These are phyloP conservation scores for Auricularia auricula-judae DNA, from an alignment of 768 basidiomycete species.

Conservation along the genomic window DNA sequence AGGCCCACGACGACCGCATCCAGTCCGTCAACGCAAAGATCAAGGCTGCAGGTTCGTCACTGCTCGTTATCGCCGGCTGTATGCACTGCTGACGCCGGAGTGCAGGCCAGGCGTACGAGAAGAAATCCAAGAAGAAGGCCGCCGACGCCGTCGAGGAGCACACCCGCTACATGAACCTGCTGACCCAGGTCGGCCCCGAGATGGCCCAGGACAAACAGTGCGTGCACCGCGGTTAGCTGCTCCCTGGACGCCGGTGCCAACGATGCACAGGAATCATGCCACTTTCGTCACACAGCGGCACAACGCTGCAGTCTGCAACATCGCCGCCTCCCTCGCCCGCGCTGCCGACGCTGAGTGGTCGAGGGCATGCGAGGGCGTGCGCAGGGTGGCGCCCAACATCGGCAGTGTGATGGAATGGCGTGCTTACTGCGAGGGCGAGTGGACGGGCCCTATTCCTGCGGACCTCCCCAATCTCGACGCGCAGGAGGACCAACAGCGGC, in stretches of 20 bases:
- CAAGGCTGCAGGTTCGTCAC: conserved; percentile 54
- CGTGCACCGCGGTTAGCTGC: conserved; percentile 16
- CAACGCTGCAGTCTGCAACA: conserved; percentile 40
- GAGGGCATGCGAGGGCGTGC: conserved; percentile 58
- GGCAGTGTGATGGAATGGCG: conserved; percentile 66
- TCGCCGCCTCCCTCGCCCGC: conserved; percentile 55
- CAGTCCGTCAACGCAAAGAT: conserved; percentile 56
- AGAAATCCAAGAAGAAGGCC: conserved; percentile 65
- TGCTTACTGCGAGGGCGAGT: conserved; percentile 65
- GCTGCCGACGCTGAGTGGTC: conserved; percentile 76
- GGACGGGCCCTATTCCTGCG: conserved; percentile 35
- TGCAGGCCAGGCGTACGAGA: conserved; percentile 62
- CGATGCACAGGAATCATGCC: conserved; percentile 49
- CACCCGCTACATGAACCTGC: conserved; percentile 61
- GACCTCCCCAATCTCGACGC: conserved; percentile 16
- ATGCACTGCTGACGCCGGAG: too few relatives aligned
- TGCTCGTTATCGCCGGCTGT: background rate
- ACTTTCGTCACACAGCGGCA: conserved; percentile 53
- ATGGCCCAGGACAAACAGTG: conserved; percentile 75
- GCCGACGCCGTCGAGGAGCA: conserved; percentile 64
- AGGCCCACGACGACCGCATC: conserved; percentile 61
- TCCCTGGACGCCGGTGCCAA: background rate
- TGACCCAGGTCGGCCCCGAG: conserved; percentile 62
- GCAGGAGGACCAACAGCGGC: background rate
- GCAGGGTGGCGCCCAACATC: conserved; percentile 52